phyloP scores from a whole-genome alignment of 208 protist genomes.

The Novymonas esmeraldas region DNA sequence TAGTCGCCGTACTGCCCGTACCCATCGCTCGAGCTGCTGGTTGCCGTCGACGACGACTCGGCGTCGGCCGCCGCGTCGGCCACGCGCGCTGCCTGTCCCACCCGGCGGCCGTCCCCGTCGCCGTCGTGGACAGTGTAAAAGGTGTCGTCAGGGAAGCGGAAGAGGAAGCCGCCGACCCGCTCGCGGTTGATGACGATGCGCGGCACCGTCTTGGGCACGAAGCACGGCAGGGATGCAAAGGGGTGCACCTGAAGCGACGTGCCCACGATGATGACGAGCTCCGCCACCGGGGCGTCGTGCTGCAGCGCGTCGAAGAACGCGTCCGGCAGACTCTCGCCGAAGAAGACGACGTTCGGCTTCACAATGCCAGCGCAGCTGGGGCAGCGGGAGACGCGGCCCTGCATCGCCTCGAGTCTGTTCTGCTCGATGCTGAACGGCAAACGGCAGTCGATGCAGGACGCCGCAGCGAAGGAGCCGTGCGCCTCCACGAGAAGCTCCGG shows the following conservation, averaged over 20 bases:
- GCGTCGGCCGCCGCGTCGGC: background rate
- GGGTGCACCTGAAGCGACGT: constrained; percentile 95
- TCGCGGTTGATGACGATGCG: constrained; percentile 92
- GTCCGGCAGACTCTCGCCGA: constrained; percentile 94
- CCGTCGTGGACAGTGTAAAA: background rate
- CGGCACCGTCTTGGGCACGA: constrained; percentile 59
- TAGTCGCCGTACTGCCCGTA: constrained; percentile 50
- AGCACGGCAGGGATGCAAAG: constrained; percentile 84
- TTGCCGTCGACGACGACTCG: constrained; percentile 4
- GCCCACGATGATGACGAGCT: constrained; percentile 95
- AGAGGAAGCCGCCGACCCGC: constrained; percentile 73
- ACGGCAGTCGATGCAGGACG: constrained; percentile 88
- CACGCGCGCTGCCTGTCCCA: background rate
- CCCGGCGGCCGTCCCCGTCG: background rate
- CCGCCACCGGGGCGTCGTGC: constrained; percentile 74
- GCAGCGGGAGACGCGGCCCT: constrained; percentile 67
- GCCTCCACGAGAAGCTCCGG: constrained; percentile 91
- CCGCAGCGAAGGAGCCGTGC: constrained; percentile 93
- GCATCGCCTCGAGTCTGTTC: constrained; percentile 40
- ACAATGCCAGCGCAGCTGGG: constrained; percentile 71
- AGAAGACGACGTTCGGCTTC: constrained; percentile 98
- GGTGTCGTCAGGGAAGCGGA: constrained; percentile 67
- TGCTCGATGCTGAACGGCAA: constrained; percentile 45
- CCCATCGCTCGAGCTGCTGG: constrained; percentile 71
- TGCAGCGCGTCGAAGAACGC: constrained; percentile 72